Conservation (phyloP, 169 alveolate genomes). For the Besnoitia besnoiti region DNA sequence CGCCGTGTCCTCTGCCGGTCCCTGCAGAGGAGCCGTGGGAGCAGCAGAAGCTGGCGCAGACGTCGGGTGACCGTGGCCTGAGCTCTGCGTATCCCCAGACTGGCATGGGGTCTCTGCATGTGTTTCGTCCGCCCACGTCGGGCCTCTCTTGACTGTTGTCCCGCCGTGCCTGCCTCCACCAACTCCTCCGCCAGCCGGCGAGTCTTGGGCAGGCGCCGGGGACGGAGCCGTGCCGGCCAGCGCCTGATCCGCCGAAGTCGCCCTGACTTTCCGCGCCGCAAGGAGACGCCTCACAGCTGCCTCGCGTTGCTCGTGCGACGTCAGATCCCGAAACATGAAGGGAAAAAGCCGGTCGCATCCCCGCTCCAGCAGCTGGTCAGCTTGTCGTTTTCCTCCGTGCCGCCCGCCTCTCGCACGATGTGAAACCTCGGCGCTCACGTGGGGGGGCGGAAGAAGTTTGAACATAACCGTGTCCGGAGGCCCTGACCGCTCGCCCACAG, state of each 20-base stretch:
- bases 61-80: background rate
- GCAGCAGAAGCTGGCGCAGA: too few relatives aligned
- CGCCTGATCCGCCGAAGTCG: background rate
- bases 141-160: background rate
- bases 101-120: too few relatives aligned
- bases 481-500: background rate
- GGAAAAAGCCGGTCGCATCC: background rate
- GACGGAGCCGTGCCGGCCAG: background rate
- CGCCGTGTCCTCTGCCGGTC: background rate
- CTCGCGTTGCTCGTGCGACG: background rate
- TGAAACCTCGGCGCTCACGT: background rate
- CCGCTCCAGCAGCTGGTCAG: background rate
- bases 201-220: background rate
- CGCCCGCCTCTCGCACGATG: background rate
- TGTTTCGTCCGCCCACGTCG: background rate
- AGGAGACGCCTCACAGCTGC: background rate
- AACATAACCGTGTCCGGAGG: conserved; percentile 18
- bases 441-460: conserved; percentile 26
- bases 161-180: background rate
- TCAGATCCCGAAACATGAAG: conserved; percentile 23
- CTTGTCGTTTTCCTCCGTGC: background rate
- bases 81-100: too few relatives aligned
- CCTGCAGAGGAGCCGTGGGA: too few relatives aligned
- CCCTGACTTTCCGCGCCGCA: too few relatives aligned
- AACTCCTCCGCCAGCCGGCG: too few relatives aligned